Evolutionary conservation across 2,329 filamentous ascomycete genomes (phyloP), one percentile per base, ranked within the genome.

Genomic region (Aspergillus caelatus): DNA sequence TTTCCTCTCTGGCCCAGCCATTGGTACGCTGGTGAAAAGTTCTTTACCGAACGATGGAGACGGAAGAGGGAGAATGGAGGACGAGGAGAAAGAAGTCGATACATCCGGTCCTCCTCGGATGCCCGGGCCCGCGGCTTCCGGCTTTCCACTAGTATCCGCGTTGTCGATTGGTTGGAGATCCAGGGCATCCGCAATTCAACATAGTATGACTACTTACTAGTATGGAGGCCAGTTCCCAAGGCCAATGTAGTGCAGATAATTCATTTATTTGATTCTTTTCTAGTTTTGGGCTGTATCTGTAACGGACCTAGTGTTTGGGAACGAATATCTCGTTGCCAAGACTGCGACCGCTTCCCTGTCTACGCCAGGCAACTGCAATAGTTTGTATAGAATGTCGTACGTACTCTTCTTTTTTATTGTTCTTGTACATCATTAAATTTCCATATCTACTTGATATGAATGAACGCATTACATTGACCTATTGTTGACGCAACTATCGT

Each of bases 401-500:
- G 7, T 2, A 4, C 39, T 41, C 0, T 9, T 41, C 6, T 41
- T 9, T n/a, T n/a, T 8, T 41, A 1, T 4, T 41, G 16, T 7
- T 41, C 2, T 41, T 41, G 7, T 10, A 19, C 7, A n/a, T 10
- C 7, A n/a, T 4, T 4, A 0, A 9, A 14, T 8, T 2, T 14
- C 3, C 1, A 0, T 10, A 1, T 9, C n/a, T n/a, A 1, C 16
- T 10, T 2, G 0, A 10, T 10, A 41, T 10, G 7, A 41, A 10
- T 10, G 16, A 41, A 41, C 0, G n/a, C 2, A 41, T 41, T 7
- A 41, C 19, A 41, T 41, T 41, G 16, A 41, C 39, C 39, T 41
- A n/a, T 41, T 5, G 2, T 2, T n/a, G 4, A 41, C 39, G 7
- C 11, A 3, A 19, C 36, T 19, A 8, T 19, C 6, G 6, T 3